phyloP scores from a whole-genome alignment of 805 yeast species.

The Barnettozyma sp. region DNA sequence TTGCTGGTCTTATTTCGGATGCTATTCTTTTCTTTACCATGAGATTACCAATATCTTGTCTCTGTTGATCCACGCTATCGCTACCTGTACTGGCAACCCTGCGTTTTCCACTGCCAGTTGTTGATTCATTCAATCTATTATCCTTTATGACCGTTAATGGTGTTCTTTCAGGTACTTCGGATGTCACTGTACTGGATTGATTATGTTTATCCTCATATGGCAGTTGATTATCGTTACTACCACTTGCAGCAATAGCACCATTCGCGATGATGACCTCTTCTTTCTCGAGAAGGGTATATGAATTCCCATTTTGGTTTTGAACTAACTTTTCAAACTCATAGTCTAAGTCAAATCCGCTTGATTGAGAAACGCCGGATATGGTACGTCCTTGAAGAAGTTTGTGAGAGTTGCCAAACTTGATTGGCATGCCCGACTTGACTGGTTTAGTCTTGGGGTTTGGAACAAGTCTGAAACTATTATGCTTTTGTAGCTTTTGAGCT shows the following conservation, averaged over 20 bases:
- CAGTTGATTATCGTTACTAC: slow-evolving; percentile 11
- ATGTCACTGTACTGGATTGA: neutral
- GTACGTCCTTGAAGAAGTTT: neutral
- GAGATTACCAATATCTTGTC: slow-evolving; percentile 4
- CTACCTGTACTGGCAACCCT: slow-evolving; percentile 16
- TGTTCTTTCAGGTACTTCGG: slow-evolving; percentile 11
- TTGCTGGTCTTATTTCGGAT: slow-evolving; percentile 4
- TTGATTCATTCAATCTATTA: slow-evolving; percentile 10
- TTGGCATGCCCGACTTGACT: slow-evolving; percentile 2
- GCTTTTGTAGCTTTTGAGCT: neutral
- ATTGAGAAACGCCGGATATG: slow-evolving; percentile 14
- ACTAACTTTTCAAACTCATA: slow-evolving; percentile 20
- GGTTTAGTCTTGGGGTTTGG: slow-evolving; percentile 2
- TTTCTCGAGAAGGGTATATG: slow-evolving; percentile 14
- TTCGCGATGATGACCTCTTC: slow-evolving; percentile 13
- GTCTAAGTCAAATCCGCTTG: slow-evolving; percentile 15
- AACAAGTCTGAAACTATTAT: slow-evolving; percentile 6
- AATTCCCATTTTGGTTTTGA: slow-evolving; percentile 15
- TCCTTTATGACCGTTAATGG: slow-evolving; percentile 18
- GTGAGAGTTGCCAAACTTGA: neutral
- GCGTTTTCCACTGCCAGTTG: neutral
- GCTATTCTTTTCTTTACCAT: slow-evolving; percentile 5
- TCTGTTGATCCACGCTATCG: slow-evolving; percentile 7
- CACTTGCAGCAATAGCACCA: neutral
- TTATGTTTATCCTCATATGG: slow-evolving; percentile 1